Base-by-base conservation (phyloP, 78 protist genomes). In the Ministeria vibrans region DNA sequence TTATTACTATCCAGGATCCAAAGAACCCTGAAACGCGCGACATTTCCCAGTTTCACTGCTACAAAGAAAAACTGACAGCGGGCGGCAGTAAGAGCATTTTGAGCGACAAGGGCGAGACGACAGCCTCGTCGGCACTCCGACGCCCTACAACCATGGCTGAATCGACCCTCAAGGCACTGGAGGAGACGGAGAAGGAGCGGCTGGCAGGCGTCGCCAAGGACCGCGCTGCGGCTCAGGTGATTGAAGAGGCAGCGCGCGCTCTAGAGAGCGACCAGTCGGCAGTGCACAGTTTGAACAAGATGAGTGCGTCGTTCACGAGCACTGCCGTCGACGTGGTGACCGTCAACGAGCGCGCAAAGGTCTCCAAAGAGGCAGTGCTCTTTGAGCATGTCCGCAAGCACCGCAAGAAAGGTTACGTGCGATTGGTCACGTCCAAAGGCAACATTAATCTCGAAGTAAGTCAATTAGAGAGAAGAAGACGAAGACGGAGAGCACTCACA, bases 351-450 rank as follows among this genome's bases (percentile, higher is more conserved):
- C 4, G 64, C n/a, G 79, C 45, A 18, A 2, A 11, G 27, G 46
- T 75, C 22, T 42, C 11, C 45, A n/a, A 5, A 30, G 79, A 75
- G 15, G 27, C 23, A 1, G 63, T 75, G 64, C 66, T 68, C 7
- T 81, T 72, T 44, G 62, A 22, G 11, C 44, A 53, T 27, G 86
- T 91, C 27, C 77, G 72, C 39, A 68, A 55, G 45, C 86, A 88
- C 27, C 77, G 72, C 39, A 68, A 55, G 45, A 88, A 88, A 69
- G 92, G 89, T 5, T 92, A 88, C 44, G 92, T 77, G 5, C 69
- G 62, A 25, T 13, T 92, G 27, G 43, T 45, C n/a, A 92, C 95
- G 0, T 83, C 81, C 63, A 36, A 82, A 13, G 95, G 95, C 32
- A 87, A 81, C 61, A 11, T 92, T 39, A 92, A 88, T 46, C 6